Percentiles rank a stretch among this genome's conserved stretches.
Evolutionary conservation across 208 protist genomes (phyloP).

Genomic region (Leptomonas pyrrhocoris): DNA sequence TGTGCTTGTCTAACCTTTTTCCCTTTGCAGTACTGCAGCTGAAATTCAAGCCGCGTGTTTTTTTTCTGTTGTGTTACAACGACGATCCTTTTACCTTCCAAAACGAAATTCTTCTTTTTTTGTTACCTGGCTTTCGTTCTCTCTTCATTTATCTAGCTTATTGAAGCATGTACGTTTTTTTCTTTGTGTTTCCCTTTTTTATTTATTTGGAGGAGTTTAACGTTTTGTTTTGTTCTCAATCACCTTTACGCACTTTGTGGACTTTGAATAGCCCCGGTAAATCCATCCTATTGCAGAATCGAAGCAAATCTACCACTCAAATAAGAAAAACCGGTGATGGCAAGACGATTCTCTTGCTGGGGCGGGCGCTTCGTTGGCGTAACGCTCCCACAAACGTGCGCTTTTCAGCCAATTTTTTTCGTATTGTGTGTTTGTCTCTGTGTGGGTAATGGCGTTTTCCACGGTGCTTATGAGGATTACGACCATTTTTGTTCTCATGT

Average conservation of each 20-base stretch:
- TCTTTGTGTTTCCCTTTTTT: not conserved
- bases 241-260: not conserved
- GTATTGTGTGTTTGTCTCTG: no score
- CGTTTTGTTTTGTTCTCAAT: slow-evolving; percentile 12
- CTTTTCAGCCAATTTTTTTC: no score
- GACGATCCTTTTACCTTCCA: not conserved
- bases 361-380: no score
- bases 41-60: not conserved
- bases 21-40: not conserved
- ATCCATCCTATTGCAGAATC: no score
- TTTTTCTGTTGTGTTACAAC: no score
- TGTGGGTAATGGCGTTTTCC: no score
- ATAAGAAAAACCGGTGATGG: not conserved
- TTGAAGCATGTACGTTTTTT: not conserved
- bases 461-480: no score
- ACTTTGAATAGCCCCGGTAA: no score
- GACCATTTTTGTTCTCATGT: no score
- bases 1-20: not conserved
- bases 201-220: not conserved
- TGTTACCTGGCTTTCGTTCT: slow-evolving; percentile 1
- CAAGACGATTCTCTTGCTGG: not conserved
- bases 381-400: no score
- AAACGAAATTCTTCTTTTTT: slow-evolving; percentile 3
- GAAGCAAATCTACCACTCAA: no score
- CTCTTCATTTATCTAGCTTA: not conserved